Percentiles rank a stretch among this genome's conserved stretches.
These are phyloP conservation scores for Suillus subalutaceus DNA, from an alignment of 768 basidiomycete genomes.

Conservation along the genomic window DNA sequence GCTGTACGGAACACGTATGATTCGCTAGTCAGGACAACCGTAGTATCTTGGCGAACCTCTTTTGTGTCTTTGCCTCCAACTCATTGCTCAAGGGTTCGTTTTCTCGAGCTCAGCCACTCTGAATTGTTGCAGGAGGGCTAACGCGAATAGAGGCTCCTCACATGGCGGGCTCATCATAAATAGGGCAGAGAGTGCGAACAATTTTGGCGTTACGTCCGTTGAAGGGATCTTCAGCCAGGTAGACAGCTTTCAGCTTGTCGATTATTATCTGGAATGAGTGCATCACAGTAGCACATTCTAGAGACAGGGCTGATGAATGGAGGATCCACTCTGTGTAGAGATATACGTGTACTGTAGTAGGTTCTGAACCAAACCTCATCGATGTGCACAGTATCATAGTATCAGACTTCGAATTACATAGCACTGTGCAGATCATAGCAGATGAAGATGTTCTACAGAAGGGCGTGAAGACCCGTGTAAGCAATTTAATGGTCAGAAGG, in stretches of 20 bases:
- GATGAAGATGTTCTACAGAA: not conserved
- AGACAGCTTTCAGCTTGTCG: not conserved
- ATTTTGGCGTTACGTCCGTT: too few species aligned
- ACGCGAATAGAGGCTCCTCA: slow-evolving; percentile 34
- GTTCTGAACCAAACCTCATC: not conserved
- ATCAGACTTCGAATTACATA: not conserved
- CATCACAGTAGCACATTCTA: too few species aligned
- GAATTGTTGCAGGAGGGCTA: slow-evolving; percentile 48
- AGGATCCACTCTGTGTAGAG: not conserved
- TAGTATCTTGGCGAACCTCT: slow-evolving; percentile 85
- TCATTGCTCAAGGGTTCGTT: slow-evolving; percentile 29
- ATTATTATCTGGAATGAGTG: too few species aligned
- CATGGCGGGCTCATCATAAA: not conserved
- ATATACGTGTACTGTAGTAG: not conserved
- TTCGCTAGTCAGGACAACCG: too few species aligned
- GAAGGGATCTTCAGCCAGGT: not conserved
- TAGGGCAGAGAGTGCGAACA: too few species aligned
- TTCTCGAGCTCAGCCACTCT: slow-evolving; percentile 19
- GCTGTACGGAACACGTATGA: too few species aligned
- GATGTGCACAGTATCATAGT: not conserved
- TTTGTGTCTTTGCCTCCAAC: slow-evolving; percentile 18
- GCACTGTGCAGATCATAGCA: not conserved
- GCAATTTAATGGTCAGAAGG: not conserved
- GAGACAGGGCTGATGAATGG: not conserved
- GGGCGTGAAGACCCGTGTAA: not conserved